Conservation (phyloP, 805 yeast species). For the Naumovozyma dairenensis region DNA sequence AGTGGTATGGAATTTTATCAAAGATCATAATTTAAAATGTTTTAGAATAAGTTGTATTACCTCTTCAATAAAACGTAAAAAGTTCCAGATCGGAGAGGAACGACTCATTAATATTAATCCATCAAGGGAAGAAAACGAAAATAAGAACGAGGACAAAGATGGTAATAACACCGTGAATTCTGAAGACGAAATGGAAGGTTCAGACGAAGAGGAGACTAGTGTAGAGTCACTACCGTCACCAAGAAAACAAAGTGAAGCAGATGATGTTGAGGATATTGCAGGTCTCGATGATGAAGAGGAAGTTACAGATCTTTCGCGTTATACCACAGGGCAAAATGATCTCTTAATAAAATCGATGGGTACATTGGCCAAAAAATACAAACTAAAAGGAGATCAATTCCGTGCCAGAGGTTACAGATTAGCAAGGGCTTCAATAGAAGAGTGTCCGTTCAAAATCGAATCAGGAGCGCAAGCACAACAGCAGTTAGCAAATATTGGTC, state of each 20-base stretch:
- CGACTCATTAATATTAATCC: slow-evolving; percentile 2
- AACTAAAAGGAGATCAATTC: slow-evolving; percentile 20
- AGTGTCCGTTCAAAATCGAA: slow-evolving; percentile 12
- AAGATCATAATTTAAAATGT: slow-evolving; percentile 7
- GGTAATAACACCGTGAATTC: background rate
- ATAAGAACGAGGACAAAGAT: background rate
- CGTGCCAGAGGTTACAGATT: slow-evolving; percentile 23
- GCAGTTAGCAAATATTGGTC: slow-evolving; percentile 17
- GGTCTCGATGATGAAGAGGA: no score
- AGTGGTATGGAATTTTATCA: slow-evolving; percentile 5
- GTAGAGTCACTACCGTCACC: no score
- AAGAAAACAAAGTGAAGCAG: background rate
- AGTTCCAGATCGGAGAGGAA: slow-evolving; percentile 2
- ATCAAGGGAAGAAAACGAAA: background rate
- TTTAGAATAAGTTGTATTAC: slow-evolving; percentile 10
- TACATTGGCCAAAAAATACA: slow-evolving; percentile 16
- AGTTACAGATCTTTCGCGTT: no score
- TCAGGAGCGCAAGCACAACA: slow-evolving; percentile 22
- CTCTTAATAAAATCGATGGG: slow-evolving; percentile 12
- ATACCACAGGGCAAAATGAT: slow-evolving; percentile 6
- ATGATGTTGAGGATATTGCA: background rate
- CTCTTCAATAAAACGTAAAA: slow-evolving; percentile 11
- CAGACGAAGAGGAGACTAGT: background rate
- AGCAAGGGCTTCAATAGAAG: slow-evolving; percentile 18
- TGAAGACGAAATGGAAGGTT: background rate